Conservation (phyloP, 139 green algal genomes). For the Edaphochlamys debaryana region DNA sequence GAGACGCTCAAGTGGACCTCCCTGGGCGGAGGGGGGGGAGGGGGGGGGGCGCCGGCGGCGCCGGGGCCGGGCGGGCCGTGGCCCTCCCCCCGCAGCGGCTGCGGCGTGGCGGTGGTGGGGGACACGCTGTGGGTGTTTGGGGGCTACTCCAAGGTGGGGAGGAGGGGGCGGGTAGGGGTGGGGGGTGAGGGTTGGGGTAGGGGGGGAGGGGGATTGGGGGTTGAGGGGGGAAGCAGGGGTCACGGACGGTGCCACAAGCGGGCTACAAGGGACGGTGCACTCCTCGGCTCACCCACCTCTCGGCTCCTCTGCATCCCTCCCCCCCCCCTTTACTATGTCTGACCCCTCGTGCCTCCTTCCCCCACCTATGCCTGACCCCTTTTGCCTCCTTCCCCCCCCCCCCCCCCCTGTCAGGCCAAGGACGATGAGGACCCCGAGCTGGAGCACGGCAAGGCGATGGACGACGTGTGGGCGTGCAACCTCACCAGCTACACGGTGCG, state of each 20-base stretch:
- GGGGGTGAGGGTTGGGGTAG: not conserved
- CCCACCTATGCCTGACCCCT: too few relatives aligned
- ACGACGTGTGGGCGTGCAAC: constrained; percentile 89
- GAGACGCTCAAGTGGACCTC: constrained; percentile 79
- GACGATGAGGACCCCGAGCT: constrained; percentile 81
- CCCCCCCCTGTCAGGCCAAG: constrained; percentile 33
- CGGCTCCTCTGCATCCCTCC: too few relatives aligned
- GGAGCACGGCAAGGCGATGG: constrained; percentile 82
- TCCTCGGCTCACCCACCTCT: too few relatives aligned
- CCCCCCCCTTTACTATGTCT: not conserved
- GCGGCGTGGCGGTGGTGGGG: constrained; percentile 74
- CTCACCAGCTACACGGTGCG: constrained; percentile 55
- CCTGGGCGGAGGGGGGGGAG: constrained; percentile 7
- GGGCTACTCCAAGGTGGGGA: constrained; percentile 85
- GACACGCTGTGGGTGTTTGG: constrained; percentile 89
- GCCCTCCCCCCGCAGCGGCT: constrained; percentile 77
- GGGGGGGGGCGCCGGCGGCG: not conserved
- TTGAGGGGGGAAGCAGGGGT: not conserved
- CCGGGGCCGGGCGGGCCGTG: not conserved
- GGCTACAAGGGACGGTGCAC: too few relatives aligned
- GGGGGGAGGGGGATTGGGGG: not conserved
- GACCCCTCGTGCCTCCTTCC: not conserved
- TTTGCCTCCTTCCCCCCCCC: too few relatives aligned
- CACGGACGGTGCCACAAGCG: too few relatives aligned
- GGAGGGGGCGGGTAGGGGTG: too few relatives aligned